Evolutionary conservation across 805 yeast genomes (phyloP).

Genomic region (Vanderwaltozyma tropicalis): DNA sequence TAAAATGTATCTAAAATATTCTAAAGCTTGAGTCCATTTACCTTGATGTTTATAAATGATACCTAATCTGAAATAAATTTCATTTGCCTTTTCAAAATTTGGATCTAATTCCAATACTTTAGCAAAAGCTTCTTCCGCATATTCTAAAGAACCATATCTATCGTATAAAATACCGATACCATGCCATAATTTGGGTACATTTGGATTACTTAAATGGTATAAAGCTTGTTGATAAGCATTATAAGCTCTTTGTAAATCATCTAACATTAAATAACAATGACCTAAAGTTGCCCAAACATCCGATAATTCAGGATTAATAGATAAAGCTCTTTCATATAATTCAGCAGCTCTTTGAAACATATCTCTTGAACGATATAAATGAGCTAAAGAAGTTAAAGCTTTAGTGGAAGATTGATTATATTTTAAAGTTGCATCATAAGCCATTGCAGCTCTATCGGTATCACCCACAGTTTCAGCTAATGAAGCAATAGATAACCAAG

Average conservation of each 20-base stretch:
- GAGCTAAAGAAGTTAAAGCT: slow-evolving; percentile 77
- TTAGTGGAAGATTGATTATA: slow-evolving; percentile 80
- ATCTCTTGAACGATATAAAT: slow-evolving; percentile 78
- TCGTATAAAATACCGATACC: slow-evolving; percentile 96
- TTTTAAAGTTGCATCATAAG: slow-evolving; percentile 79
- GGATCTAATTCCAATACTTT: slow-evolving; percentile 94
- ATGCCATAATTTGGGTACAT: slow-evolving; percentile 96
- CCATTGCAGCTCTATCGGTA: slow-evolving; percentile 76
- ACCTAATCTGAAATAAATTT: slow-evolving; percentile 91
- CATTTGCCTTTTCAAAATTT: slow-evolving; percentile 89
- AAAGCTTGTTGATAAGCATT: slow-evolving; percentile 95
- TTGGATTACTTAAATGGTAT: slow-evolving; percentile 81
- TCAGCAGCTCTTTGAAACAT: slow-evolving; percentile 93
- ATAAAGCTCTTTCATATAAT: slow-evolving; percentile 76
- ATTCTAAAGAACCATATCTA: slow-evolving; percentile 89
- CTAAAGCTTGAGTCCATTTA: slow-evolving; percentile 76
- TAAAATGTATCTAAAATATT: slow-evolving; percentile 88
- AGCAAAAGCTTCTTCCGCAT: slow-evolving; percentile 97
- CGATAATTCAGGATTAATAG: slow-evolving; percentile 76
- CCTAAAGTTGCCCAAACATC: slow-evolving; percentile 97
- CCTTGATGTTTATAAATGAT: slow-evolving; percentile 93
- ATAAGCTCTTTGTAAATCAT: slow-evolving; percentile 90
- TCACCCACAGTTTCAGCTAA: slow-evolving; percentile 86
- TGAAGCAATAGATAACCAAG: slow-evolving; percentile 85
- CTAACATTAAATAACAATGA: slow-evolving; percentile 93